Conservation (phyloP, 2,329 filamentous ascomycete genomes). For the Passalora sequoiae region DNA sequence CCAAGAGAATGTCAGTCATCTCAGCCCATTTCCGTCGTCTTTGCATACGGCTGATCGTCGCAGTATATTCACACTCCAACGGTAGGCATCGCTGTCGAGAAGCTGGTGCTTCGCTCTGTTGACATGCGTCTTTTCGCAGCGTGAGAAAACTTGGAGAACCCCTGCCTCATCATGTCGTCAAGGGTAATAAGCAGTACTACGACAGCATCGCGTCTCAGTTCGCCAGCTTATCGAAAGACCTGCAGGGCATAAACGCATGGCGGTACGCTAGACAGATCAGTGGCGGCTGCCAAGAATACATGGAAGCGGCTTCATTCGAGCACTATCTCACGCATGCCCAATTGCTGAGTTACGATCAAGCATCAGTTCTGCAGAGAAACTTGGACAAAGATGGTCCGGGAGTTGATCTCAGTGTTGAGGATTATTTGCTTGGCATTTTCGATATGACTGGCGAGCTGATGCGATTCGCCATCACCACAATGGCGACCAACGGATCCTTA, state of each 20-base stretch:
- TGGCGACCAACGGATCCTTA: slow-evolving; percentile 65
- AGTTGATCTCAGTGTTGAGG: slow-evolving; percentile 67
- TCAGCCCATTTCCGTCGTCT: slow-evolving; percentile 13
- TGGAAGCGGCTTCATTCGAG: slow-evolving; percentile 83
- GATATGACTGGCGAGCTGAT: slow-evolving; percentile 95
- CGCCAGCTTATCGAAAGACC: slow-evolving; percentile 61
- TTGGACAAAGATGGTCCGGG: slow-evolving; percentile 40
- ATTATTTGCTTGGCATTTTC: slow-evolving; percentile 87
- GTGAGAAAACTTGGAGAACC: slow-evolving; percentile 56
- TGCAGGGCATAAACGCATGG: slow-evolving; percentile 72
- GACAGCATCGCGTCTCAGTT: slow-evolving; percentile 68
- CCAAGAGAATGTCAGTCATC: slow-evolving; percentile 82
- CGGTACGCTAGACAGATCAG: slow-evolving; percentile 77
- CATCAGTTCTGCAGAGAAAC: slow-evolving; percentile 38
- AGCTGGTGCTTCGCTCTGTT: background rate
- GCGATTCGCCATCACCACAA: slow-evolving; percentile 86
- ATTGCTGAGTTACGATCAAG: slow-evolving; percentile 64
- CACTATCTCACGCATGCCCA: slow-evolving; percentile 77
- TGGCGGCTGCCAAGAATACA: slow-evolving; percentile 81
- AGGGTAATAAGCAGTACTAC: slow-evolving; percentile 65
- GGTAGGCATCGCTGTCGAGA: slow-evolving; percentile 43
- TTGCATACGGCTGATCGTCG: slow-evolving; percentile 18
- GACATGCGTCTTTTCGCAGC: slow-evolving; percentile 40
- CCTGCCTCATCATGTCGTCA: slow-evolving; percentile 63
- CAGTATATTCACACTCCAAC: slow-evolving; percentile 79